A percentile compares a stretch with the other conserved stretches of the same genome.
Conservation (phyloP, 345 rosid genomes). For the Viola odorata region DNA sequence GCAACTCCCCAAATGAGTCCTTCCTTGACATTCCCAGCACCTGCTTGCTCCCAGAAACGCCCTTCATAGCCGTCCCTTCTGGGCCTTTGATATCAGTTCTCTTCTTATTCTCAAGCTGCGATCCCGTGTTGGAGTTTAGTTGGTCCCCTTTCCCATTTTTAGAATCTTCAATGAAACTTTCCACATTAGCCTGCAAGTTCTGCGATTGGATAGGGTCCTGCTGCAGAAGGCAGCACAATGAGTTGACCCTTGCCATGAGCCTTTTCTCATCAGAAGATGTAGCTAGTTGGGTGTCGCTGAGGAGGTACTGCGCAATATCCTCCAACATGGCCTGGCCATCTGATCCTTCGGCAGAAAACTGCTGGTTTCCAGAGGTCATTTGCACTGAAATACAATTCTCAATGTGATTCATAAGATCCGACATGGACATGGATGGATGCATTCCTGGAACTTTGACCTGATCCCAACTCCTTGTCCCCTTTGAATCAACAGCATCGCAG, state of each 20-base stretch:
- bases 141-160: slow-evolving; percentile 31
- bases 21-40: slow-evolving; percentile 74
- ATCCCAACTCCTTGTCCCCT: slow-evolving; percentile 54
- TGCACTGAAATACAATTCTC: slow-evolving; percentile 68
- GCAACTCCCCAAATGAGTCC: slow-evolving; percentile 79
- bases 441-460: slow-evolving; percentile 86
- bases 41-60: slow-evolving; percentile 49
- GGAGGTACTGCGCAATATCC: slow-evolving; percentile 77
- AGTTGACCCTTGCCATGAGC: slow-evolving; percentile 96
- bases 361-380: slow-evolving; percentile 44
- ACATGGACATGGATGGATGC: slow-evolving; percentile 82
- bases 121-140: slow-evolving; percentile 20
- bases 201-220: slow-evolving; percentile 48
- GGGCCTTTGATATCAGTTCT: slow-evolving; percentile 24
- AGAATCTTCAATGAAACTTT: slow-evolving; percentile 27
- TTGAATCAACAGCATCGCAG: slow-evolving; percentile 56
- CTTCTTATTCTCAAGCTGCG: slow-evolving; percentile 23
- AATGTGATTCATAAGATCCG: slow-evolving; percentile 73
- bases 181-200: slow-evolving; percentile 48
- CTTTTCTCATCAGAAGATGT: slow-evolving; percentile 79
- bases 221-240: slow-evolving; percentile 91
- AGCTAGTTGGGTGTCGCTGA: slow-evolving; percentile 66
- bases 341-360: slow-evolving; percentile 29
- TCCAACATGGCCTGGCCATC: slow-evolving; percentile 56
- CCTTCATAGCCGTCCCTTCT: slow-evolving; percentile 36